A percentile compares a stretch with the other conserved stretches of the same genome.
Conservation (phyloP, 371 early-diverging fungal species). For the Actinomortierella ambigua region DNA sequence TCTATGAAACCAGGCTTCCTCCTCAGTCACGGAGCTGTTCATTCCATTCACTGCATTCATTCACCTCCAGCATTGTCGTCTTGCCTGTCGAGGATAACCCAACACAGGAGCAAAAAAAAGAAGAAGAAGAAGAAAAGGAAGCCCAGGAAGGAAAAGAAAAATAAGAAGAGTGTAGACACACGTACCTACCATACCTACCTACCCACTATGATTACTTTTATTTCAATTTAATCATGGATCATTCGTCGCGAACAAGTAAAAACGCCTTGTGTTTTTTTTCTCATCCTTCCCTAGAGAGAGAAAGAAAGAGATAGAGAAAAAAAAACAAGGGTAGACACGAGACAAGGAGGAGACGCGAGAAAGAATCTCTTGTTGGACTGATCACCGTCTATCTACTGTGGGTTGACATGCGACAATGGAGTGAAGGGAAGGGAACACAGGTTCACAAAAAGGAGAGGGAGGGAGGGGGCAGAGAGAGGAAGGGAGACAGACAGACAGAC, state of each 20-base stretch:
- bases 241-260: no score
- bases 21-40: no score
- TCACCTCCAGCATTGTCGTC: no score
- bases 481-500: no score
- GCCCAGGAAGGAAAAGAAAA: background rate
- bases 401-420: background rate
- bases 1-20: no score
- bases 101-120: background rate
- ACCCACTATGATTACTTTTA: no score
- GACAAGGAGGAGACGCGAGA: no score
- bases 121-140: background rate
- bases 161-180: no score
- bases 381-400: background rate
- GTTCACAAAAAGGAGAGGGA: background rate
- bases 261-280: background rate
- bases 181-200: no score
- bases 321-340: background rate
- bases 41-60: background rate
- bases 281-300: background rate
- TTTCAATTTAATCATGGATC: no score
- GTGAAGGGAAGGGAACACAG: background rate
- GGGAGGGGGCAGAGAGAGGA: background rate
- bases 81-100: no score
- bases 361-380: background rate
- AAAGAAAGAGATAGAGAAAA: background rate